Conservation (phyloP, 73 alveolate species). For the Paramecium primaurelia region DNA sequence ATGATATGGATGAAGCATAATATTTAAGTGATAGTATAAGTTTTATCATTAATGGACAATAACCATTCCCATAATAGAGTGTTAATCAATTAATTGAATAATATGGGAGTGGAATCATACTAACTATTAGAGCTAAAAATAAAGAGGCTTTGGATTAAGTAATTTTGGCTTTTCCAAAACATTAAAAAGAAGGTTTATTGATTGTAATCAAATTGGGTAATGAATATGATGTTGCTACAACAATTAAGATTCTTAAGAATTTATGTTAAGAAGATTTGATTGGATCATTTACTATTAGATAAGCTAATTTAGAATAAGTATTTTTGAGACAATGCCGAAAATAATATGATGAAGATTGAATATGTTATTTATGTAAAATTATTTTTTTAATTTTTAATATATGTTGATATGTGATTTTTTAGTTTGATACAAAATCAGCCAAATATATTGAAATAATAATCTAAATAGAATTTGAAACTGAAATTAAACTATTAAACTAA, state of each 20-base stretch:
- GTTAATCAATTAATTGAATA: background rate
- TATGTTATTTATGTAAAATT: background rate
- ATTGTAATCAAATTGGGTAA: background rate
- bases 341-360: background rate
- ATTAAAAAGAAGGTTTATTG: background rate
- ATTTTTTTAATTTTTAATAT: background rate
- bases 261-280: background rate
- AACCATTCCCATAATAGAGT: background rate
- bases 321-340: background rate
- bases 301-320: background rate
- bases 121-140: background rate
- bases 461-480: background rate
- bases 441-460: background rate
- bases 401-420: background rate
- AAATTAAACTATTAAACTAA: background rate
- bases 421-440: background rate
- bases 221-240: background rate
- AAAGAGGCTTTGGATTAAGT: background rate
- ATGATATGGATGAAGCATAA: conserved; percentile 93
- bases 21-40: conserved; percentile 84
- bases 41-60: conserved; percentile 75
- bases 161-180: background rate
- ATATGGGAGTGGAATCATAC: background rate
- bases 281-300: background rate
- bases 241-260: background rate